A percentile compares a stretch with the other conserved stretches of the same genome.
Conservation (phyloP, 192 early-diverging fungal species). For the Mortierella hygrophila region DNA sequence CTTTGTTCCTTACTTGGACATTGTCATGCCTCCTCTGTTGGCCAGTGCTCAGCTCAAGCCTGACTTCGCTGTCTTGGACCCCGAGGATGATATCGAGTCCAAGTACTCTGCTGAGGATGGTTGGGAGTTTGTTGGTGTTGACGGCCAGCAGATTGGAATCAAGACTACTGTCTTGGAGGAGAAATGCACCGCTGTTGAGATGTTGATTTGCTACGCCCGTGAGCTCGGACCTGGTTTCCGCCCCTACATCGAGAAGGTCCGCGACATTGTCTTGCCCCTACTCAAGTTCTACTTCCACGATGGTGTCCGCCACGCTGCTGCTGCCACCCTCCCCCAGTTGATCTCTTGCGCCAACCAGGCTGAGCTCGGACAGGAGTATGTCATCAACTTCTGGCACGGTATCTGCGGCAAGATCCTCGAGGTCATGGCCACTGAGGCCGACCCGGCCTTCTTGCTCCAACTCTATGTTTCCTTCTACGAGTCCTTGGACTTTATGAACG, state of each 20-base stretch:
- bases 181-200: constrained; percentile 98
- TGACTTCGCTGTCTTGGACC: constrained; percentile 90
- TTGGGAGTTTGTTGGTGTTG: constrained; percentile 95
- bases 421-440: constrained; percentile 83
- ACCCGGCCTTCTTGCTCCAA: constrained; percentile 82
- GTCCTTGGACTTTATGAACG: constrained; percentile 70
- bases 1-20: constrained; percentile 92
- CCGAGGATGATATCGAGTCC: constrained; percentile 83
- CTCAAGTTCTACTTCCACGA: constrained; percentile 99
- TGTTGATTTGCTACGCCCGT: constrained; percentile 94
- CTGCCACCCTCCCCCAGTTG: constrained; percentile 83
- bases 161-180: constrained; percentile 96
- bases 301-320: constrained; percentile 92
- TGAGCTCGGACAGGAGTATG: constrained; percentile 61
- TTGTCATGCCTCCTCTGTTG: constrained; percentile 95
- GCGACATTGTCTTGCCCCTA: constrained; percentile 90
- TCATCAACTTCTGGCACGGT: constrained; percentile 77
- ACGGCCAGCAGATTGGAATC: constrained; percentile 96
- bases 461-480: constrained; percentile 86
- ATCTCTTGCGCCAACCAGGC: constrained; percentile 73
- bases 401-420: constrained; percentile 85
- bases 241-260: constrained; percentile 84
- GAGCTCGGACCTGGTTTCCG: constrained; percentile 93
- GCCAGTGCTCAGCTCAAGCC: constrained; percentile 90
- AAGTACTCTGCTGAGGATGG: constrained; percentile 96